phyloP scores from a whole-genome alignment of 331 rosid genomes.

The Erythrophleum ivorense region DNA sequence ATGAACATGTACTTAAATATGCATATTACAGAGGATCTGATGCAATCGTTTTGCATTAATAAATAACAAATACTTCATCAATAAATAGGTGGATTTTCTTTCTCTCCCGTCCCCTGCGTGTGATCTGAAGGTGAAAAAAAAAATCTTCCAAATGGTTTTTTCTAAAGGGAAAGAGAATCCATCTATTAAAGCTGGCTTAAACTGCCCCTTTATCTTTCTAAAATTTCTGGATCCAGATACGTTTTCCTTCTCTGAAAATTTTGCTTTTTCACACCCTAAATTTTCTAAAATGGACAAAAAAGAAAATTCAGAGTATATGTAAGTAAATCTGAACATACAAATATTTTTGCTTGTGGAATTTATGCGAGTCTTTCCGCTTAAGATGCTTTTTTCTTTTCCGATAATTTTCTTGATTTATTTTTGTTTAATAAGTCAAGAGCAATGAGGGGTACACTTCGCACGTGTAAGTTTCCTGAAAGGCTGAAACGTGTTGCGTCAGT shows the following conservation, averaged over 20 bases:
- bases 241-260: slow-evolving; percentile 29
- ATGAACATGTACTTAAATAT: slow-evolving; percentile 25
- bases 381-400: slow-evolving; percentile 3
- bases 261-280: slow-evolving; percentile 15
- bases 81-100: slow-evolving; percentile 2
- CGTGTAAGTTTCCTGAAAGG: slow-evolving; percentile 33
- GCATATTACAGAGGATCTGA: slow-evolving; percentile 43
- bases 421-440: slow-evolving; percentile 29
- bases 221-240: slow-evolving; percentile 25
- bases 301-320: slow-evolving; percentile 22
- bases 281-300: slow-evolving; percentile 16
- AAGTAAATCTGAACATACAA: slow-evolving; percentile 33
- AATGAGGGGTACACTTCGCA: slow-evolving; percentile 36
- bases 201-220: slow-evolving; percentile 19
- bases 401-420: not conserved
- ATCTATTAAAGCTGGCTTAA: slow-evolving; percentile 44
- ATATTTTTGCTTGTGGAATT: slow-evolving; percentile 31
- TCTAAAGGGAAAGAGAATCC: slow-evolving; percentile 28
- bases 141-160: slow-evolving; percentile 30
- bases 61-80: slow-evolving; percentile 32
- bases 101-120: slow-evolving; percentile 31
- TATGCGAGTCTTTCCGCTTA: slow-evolving; percentile 29
- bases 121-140: slow-evolving; percentile 41
- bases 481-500: slow-evolving; percentile 27
- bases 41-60: slow-evolving; percentile 37